Evolutionary conservation across 345 rosid genomes (phyloP).

Genomic region (Eutrema japonicum): DNA sequence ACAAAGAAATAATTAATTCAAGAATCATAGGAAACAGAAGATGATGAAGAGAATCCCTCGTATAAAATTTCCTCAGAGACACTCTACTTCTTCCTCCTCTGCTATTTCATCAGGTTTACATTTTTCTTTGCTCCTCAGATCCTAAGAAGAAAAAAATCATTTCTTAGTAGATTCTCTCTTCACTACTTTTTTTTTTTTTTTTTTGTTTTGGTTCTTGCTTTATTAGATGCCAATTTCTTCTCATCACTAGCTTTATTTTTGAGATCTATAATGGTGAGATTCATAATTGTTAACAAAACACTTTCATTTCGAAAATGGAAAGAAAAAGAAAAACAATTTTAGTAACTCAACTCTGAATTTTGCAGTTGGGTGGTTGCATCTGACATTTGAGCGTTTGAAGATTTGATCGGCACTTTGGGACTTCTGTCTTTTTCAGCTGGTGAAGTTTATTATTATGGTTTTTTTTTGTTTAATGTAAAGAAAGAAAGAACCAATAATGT

Average conservation of each 20-base stretch:
- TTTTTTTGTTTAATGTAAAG: constrained; percentile 30
- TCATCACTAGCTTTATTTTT: constrained; percentile 12
- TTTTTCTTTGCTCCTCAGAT: constrained; percentile 9
- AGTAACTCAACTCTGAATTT: constrained; percentile 7
- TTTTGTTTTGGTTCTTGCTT: constrained; percentile 9
- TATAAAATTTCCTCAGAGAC: constrained; percentile 73
- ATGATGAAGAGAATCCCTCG: constrained; percentile 79
- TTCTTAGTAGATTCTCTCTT: constrained; percentile 2
- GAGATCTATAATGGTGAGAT: constrained; percentile 62
- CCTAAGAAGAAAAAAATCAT: background rate
- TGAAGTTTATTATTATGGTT: constrained; percentile 3
- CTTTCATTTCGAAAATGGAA: background rate
- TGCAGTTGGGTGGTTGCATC: constrained; percentile 47
- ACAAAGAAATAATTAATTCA: background rate
- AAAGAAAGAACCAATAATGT: constrained; percentile 38
- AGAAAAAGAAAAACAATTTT: background rate
- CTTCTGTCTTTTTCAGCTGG: constrained; percentile 29
- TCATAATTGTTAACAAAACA: background rate
- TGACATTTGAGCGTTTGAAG: constrained; percentile 17
- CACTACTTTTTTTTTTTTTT: background rate
- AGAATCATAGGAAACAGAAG: constrained; percentile 27
- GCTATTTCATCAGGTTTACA: constrained; percentile 38
- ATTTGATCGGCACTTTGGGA: constrained; percentile 17
- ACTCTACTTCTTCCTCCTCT: constrained; percentile 40
- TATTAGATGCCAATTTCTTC: background rate